Evolutionary conservation across 2,329 filamentous ascomycete species (phyloP), one percentile per base, ranked within the genome.

Genomic region (Neonectria hederae): DNA sequence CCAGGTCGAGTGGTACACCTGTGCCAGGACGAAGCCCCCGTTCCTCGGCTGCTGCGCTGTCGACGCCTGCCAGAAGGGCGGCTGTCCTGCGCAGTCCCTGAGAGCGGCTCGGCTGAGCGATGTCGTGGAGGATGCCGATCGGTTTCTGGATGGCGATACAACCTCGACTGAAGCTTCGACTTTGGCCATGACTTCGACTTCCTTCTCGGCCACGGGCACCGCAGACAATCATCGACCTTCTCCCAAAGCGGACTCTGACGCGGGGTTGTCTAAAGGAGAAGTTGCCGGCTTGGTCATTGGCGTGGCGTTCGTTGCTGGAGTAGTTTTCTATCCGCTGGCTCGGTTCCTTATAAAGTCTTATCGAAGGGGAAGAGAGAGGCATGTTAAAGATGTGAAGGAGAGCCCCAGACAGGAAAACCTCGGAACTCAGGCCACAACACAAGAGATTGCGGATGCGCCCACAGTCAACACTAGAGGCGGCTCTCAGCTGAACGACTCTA

Each of bases 41-140:
- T 82, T 81, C 38, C 43, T 83, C 10, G 80, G 81, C 9, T 82
- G 81, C 54, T 82, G 81, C 30, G 42, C 62, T 0, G 56, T 67
- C 49, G 65, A 76, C 40, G 66, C 70, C 8, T 77, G 74, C 13
- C 5, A 14, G 10, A 26, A 21, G 4, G 61, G 56, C 5, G 52
- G 57, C 9, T 74, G 69, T 42, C 62, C 65, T 7, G 35, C 32
- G 7, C 54, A 17, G n/a, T 48, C 65, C 13, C n/a, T 73, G 4
- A 51, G 65, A 9, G 63, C 69, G 1, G 72, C 69, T 1, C 66
- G 62, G 30, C 30, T 74, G 51, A 69, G 68, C 9, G 54, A 60
- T 2, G 59, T 65, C 21, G 10, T 5, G 14, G 51, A 26, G 14
- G 26, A 65, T 7, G 54, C 53, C 0, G 52, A 53, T 1, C 7